Evolutionary conservation across 148 eudicot species (phyloP), one percentile per base, ranked within the genome.

Genomic region (Limonium bicolor): DNA sequence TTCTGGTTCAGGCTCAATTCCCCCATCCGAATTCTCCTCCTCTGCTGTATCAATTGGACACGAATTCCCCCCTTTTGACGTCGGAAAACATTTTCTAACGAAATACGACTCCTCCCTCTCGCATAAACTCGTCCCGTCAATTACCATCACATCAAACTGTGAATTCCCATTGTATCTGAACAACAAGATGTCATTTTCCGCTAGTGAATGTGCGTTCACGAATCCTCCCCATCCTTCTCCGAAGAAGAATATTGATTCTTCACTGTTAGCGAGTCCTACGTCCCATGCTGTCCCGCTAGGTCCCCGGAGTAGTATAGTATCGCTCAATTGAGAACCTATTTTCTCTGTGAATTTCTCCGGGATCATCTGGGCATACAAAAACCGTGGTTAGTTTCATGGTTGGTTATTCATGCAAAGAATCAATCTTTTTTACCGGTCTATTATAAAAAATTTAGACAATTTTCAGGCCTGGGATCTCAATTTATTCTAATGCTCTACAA

Each of bases 181-280:
- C 4, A 24, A 14, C 19, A 43, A 8, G 29, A 43, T 43, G 48
- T 43, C 48, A 24, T 43, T 43, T 43, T 43, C 30, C 27, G 7
- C 19, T 2, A 24, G 30, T 5, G 48, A 14, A 13, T 43, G 48
- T 23, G 24, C 30, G 11, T 25, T 43, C 19, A 43, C 31, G 15
- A 43, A 43, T 24, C 16, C 48, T 31, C 27, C 29, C 48, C 48
- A 43, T 20, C 48, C 48, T 23, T 43, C 48, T 43, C 48, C 48
- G 20, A 43, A 43, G 27, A 23, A 43, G 31, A 43, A 31, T 3
- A 22, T 43, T 6, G 10, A 8, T 7, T 43, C 30, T 13, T 14
- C 48, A 24, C 8, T 43, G 24, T 1, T 25, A 14, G 9, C 4
- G 7, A 43, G 27, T 23, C 10, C 19, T 23, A 43, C 31, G 24